phyloP scores from a whole-genome alignment of 75 land plant genomes.

The Larix kaempferi region DNA sequence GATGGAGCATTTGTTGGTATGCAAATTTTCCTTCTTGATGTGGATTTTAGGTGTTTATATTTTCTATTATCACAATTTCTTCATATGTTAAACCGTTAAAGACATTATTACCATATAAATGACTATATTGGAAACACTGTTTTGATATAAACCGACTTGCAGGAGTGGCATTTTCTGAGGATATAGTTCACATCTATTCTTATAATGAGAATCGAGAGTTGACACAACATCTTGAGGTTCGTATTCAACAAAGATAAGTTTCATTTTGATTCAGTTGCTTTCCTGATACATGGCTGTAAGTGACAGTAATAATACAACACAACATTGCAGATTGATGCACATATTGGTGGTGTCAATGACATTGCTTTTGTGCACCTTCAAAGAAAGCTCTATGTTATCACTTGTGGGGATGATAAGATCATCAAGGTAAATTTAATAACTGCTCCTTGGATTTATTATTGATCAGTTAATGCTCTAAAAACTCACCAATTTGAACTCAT shows the following conservation, averaged over 20 bases:
- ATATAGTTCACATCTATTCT: slow-evolving; percentile 77
- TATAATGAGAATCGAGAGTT: slow-evolving; percentile 50
- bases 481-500: no score
- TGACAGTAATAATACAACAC: background rate
- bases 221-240: slow-evolving; percentile 67
- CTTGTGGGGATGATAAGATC: slow-evolving; percentile 82
- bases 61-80: no score
- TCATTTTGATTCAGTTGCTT: background rate
- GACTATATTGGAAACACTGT: no score
- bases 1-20: slow-evolving; percentile 13
- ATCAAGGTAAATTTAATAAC: slow-evolving; percentile 45
- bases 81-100: no score
- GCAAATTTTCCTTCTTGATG: no score
- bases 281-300: background rate
- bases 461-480: background rate
- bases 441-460: background rate
- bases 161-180: slow-evolving; percentile 93
- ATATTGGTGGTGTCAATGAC: slow-evolving; percentile 75
- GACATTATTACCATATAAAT: no score
- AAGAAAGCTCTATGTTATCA: slow-evolving; percentile 53
- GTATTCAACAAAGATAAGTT: background rate
- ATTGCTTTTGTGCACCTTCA: slow-evolving; percentile 69
- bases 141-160: background rate
- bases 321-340: slow-evolving; percentile 65
- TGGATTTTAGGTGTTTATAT: no score